Base-by-base conservation (phyloP, 2,329 filamentous ascomycete species). In the Aspergillus awamori region DNA sequence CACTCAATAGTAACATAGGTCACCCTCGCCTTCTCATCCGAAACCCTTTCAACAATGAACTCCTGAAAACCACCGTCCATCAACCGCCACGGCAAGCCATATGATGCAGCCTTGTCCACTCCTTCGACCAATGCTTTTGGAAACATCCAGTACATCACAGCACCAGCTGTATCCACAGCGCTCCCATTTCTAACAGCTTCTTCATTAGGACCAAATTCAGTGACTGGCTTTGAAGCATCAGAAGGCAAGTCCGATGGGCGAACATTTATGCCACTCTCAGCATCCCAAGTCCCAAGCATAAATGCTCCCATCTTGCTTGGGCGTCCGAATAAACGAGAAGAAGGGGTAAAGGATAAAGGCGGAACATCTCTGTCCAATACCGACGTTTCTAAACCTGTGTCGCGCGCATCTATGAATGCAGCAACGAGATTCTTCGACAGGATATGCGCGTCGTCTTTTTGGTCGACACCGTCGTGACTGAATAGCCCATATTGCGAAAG, bases 31-130 rank as follows among this genome's bases (percentile, higher is more conserved):
- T 15, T 64, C 2, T 57, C 54, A 17, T 60, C 49, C 13, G 62
- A 58, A 3, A 39, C 28, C 28, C 22, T 52, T 15, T 63, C 60
- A 3, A 64, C 60, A 10, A 64, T 57, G 15, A 49, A 62, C 17
- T 63, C 62, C 30, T 64, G 62, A n/a, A 58, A 62, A 1, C 60
- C 60, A 17, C 62, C 62, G 8, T 64, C 53, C 60, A 64, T 64
- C 3, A 58, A 13, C n/a, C 60, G 60, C 62, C 60, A 62, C 17
- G 62, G 62, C 2, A 57, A 20, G 4, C 60, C 62, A 30, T 60
- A 62, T 1, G 53, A 58, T 8, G 60, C 60, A 8, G 53, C 57
- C 11, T 26, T 20, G 11, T 64, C 52, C 0, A 58, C 24, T 1
- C 41, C 10, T 2, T 38, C 30, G n/a, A 60, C 57, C 33, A 60